Conservation (phyloP, 495 filamentous ascomycete species). For the Niebla homalea region DNA sequence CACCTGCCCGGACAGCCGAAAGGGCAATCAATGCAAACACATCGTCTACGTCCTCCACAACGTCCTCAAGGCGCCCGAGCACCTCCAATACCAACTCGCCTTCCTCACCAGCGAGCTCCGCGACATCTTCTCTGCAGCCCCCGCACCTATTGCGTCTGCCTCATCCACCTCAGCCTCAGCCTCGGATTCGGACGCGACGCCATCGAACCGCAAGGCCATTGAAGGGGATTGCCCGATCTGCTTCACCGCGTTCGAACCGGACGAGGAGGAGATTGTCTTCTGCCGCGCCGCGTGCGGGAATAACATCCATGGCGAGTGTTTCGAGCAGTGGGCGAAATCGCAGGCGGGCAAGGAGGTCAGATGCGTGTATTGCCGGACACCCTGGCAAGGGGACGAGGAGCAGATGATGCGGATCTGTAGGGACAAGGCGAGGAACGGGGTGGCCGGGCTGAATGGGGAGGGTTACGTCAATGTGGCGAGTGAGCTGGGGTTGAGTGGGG, state of each 20-base stretch:
- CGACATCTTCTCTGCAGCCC: conserved; percentile 44
- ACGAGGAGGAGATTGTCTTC: conserved; percentile 48
- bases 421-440: conserved; percentile 16
- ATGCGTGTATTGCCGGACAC: conserved; percentile 55
- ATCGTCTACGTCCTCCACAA: conserved; percentile 52
- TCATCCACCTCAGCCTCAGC: conserved; percentile 14
- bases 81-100: conserved; percentile 63
- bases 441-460: conserved; percentile 27
- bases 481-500: conserved; percentile 44
- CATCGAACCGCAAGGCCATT: conserved; percentile 42
- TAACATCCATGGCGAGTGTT: conserved; percentile 63
- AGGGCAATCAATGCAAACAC: conserved; percentile 66
- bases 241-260: conserved; percentile 49
- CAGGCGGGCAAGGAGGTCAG: conserved; percentile 40
- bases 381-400: conserved; percentile 44
- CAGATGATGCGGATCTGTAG: conserved; percentile 29
- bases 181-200: neutral
- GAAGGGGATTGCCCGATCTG: conserved; percentile 77
- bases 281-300: conserved; percentile 65
- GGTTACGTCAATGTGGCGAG: conserved; percentile 56
- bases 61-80: conserved; percentile 47
- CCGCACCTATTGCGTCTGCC: conserved; percentile 23
- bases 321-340: conserved; percentile 54
- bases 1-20: conserved; percentile 48
- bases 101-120: conserved; percentile 52